Conservation (phyloP, 345 rosid species). For the Brassica rapa region DNA sequence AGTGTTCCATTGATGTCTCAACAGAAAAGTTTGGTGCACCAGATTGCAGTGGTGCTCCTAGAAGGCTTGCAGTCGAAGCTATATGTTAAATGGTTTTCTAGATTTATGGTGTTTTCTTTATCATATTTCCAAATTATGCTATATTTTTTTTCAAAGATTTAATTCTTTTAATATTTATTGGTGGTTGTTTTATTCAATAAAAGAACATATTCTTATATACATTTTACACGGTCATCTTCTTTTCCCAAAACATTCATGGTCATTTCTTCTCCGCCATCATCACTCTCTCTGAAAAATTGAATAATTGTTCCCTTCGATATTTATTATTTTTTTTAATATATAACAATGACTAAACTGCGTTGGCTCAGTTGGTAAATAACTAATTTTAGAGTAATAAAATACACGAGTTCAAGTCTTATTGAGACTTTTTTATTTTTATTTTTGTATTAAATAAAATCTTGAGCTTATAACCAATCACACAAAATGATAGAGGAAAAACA, state of each 20-base stretch:
- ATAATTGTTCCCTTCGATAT: background rate
- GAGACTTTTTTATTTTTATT: background rate
- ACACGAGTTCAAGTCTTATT: background rate
- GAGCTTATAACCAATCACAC: background rate
- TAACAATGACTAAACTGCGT: background rate
- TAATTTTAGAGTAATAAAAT: background rate
- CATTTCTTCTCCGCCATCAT: background rate
- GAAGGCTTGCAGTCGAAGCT: background rate
- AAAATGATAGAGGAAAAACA: background rate
- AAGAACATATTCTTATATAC: background rate
- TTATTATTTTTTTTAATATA: too few species aligned
- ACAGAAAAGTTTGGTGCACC: background rate
- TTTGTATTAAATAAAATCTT: background rate
- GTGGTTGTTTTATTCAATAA: background rate
- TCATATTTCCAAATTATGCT: background rate
- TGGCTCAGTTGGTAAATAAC: background rate
- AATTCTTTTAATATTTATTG: background rate
- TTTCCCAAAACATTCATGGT: background rate
- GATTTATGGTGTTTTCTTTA: background rate
- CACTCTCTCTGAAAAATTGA: background rate
- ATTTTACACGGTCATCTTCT: background rate
- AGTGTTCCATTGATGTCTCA: too few species aligned
- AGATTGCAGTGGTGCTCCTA: background rate
- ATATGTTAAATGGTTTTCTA: background rate
- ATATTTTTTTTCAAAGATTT: background rate